Percentiles rank a stretch among this genome's conserved stretches.
phyloP scores from a whole-genome alignment of 1,139 yeast genomes.

The Lodderomyces parapsilosis region DNA sequence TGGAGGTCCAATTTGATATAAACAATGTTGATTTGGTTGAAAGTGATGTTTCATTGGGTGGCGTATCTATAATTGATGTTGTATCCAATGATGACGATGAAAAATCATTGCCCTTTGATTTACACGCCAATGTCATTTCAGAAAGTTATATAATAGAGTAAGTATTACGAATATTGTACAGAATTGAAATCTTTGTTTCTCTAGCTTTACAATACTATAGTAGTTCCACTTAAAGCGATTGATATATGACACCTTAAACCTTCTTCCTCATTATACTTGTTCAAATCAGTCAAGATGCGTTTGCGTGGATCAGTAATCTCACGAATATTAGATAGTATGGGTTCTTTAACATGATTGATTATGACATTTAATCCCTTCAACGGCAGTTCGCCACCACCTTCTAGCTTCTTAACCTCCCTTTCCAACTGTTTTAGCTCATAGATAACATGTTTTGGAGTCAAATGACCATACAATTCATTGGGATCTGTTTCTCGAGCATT shows the following conservation, averaged over 20 bases:
- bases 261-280: constrained; percentile 33
- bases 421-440: constrained; percentile 51
- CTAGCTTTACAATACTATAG: constrained; percentile 15
- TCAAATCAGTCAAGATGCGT: constrained; percentile 46
- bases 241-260: constrained; percentile 46
- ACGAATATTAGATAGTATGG: constrained; percentile 18
- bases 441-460: constrained; percentile 65
- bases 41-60: constrained; percentile 40
- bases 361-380: constrained; percentile 53
- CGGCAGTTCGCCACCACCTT: constrained; percentile 22
- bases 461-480: constrained; percentile 66
- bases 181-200: not conserved
- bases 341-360: constrained; percentile 74
- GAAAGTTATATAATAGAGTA: constrained; percentile 64
- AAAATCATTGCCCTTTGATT: constrained; percentile 68
- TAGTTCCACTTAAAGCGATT: constrained; percentile 54
- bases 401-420: constrained; percentile 16
- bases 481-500: constrained; percentile 47
- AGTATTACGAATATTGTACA: not conserved
- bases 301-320: constrained; percentile 52
- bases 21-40: constrained; percentile 36
- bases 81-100: constrained; percentile 39
- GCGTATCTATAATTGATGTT: constrained; percentile 42
- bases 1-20: constrained; percentile 57
- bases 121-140: constrained; percentile 57